These are phyloP conservation scores for Boletus subparvulus DNA, from an alignment of 768 basidiomycete species.

Conservation along the genomic window DNA sequence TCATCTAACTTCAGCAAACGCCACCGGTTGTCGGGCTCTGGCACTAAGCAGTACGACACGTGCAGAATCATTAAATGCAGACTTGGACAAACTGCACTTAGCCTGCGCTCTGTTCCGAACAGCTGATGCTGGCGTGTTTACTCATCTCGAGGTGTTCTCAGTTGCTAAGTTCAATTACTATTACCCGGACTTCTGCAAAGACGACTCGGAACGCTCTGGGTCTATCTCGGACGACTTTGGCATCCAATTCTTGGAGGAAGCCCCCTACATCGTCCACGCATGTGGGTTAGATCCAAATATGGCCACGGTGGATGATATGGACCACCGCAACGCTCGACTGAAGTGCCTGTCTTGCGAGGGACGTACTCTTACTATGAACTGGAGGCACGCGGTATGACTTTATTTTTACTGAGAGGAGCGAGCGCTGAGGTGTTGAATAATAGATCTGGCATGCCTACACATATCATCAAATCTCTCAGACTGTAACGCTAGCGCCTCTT, in stretches of 20 bases:
- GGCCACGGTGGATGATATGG: constrained; percentile 10
- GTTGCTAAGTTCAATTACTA: background rate
- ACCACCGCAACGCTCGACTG: constrained; percentile 13
- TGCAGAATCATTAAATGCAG: background rate
- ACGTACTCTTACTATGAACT: background rate
- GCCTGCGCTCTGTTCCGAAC: constrained; percentile 8
- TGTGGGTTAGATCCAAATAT: constrained; percentile 9
- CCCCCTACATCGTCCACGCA: constrained; percentile 4
- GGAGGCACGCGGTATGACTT: constrained; percentile 9
- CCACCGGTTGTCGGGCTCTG: background rate
- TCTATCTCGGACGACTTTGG: background rate
- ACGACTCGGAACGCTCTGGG: background rate
- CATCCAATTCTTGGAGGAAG: constrained; percentile 3
- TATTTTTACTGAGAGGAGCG: background rate
- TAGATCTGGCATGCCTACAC: constrained; percentile 1
- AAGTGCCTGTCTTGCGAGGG: background rate
- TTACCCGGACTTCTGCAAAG: background rate
- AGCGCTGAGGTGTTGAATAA: background rate
- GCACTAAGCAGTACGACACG: background rate
- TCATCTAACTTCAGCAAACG: background rate
- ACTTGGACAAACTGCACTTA: background rate
- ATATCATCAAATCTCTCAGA: background rate
- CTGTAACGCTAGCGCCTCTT: background rate
- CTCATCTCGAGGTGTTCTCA: background rate
- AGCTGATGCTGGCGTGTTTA: background rate